Evolutionary conservation across 1,284 basidiomycete species (phyloP).

Genomic region (Farysia itapuensis): DNA sequence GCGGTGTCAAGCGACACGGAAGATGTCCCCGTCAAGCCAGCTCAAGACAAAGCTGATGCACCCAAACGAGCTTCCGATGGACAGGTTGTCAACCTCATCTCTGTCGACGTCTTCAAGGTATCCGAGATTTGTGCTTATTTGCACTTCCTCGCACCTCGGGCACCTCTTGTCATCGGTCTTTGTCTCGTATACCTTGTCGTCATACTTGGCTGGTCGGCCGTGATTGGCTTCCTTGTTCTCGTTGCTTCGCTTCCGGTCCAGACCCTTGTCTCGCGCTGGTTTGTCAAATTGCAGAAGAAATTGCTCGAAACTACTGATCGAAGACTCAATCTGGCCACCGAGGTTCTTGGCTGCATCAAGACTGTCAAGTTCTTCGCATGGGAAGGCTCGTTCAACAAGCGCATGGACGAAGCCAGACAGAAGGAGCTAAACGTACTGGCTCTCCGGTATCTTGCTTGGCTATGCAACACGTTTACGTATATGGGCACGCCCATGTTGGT

Average conservation of each 20-base stretch:
- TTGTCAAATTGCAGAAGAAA: slow-evolving; percentile 62
- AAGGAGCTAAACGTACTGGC: slow-evolving; percentile 63
- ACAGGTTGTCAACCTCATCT: slow-evolving; percentile 65
- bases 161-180: slow-evolving; percentile 64
- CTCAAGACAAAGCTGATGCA: slow-evolving; percentile 6
- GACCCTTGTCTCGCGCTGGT: slow-evolving; percentile 61
- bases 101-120: slow-evolving; percentile 64
- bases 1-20: slow-evolving; percentile 14
- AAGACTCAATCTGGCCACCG: slow-evolving; percentile 64
- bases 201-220: slow-evolving; percentile 64
- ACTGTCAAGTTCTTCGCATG: slow-evolving; percentile 69
- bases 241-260: slow-evolving; percentile 46
- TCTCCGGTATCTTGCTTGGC: slow-evolving; percentile 61
- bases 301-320: slow-evolving; percentile 64
- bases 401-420: slow-evolving; percentile 62
- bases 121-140: slow-evolving; percentile 53
- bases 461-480: slow-evolving; percentile 61
- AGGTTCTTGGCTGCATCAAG: slow-evolving; percentile 65
- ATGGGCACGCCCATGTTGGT: slow-evolving; percentile 68
- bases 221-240: slow-evolving; percentile 59
- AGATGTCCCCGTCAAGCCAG: slow-evolving; percentile 1
- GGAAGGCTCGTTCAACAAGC: slow-evolving; percentile 61
- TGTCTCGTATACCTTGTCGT: slow-evolving; percentile 63
- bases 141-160: slow-evolving; percentile 60
- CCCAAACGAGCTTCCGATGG: slow-evolving; percentile 61